Evolutionary conservation across 176 grass and related monocot species (phyloP), one percentile per base, ranked within the genome.

Genomic region (Oryza glaberrima): DNA sequence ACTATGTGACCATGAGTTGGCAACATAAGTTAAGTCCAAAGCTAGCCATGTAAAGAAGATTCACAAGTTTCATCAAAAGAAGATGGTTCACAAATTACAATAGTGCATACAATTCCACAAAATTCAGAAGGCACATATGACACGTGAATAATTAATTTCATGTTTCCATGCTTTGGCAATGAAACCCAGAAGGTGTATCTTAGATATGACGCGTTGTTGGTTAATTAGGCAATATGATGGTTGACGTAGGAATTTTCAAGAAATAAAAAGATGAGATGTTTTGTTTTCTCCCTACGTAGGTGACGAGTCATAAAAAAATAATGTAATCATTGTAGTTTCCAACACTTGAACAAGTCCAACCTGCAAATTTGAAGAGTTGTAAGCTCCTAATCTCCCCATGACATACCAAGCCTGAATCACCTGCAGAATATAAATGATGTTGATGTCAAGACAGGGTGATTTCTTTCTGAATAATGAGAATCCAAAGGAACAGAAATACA

Each of bases 331-430:
- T 52, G 49, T 16, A 16, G 14, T 4, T 52, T 52, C 14, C 49
- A 52, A 17, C 14, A 52, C 14, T 52, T 52, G 4, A 52, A 52
- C 49, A 52, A 86, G 72, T 9, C 64, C 48, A 84, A 98, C 95
- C 95, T 95, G 95, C 79, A 98, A 88, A 95, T 98, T 98, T 49
- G 91, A 91, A 88, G 92, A 95, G 75, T 98, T 95, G 77, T 88
- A 93, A 87, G 91, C 89, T 77, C 95, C 95, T 78, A 95, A 77
- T 11, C 95, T 94, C 83, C 95, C 95, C 92, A 98, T 92, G 73
- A 95, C 95, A 75, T 98, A 95, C 95, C 93, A 98, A 84, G 95
- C 90, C 40, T 98, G 93, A 83, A 98, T 91, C 30, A 91, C 91
- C 95, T 98, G 89, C 19, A 47, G 44, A 87, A 43, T 72, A 60